phyloP scores from a whole-genome alignment of 352 stramenopile genomes.

The Phytophthora hibernalis region DNA sequence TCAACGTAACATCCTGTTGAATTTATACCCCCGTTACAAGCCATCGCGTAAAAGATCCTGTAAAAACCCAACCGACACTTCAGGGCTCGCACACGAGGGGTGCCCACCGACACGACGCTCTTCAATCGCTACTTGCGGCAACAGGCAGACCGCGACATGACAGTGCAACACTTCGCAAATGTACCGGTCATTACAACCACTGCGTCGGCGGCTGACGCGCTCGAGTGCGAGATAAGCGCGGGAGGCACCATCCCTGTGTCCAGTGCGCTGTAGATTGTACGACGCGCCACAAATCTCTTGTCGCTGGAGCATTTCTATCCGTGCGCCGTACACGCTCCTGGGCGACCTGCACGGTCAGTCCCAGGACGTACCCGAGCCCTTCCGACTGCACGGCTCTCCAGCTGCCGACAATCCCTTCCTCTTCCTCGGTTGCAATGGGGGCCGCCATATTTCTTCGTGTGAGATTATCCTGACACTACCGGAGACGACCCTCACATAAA shows the following conservation, averaged over 20 bases:
- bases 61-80: too few species aligned
- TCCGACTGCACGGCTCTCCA: constrained; percentile 58
- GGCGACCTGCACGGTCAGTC: constrained; percentile 99
- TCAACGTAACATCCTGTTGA: too few species aligned
- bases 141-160: constrained; percentile 68
- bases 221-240: constrained; percentile 40
- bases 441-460: constrained; percentile 96
- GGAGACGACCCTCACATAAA: too few species aligned
- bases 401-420: constrained; percentile 95
- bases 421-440: constrained; percentile 94
- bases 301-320: constrained; percentile 53
- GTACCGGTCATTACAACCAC: constrained; percentile 53
- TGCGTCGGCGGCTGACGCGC: constrained; percentile 16
- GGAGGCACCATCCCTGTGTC: constrained; percentile 55
- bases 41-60: too few species aligned
- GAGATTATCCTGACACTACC: constrained; percentile 98
- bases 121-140: constrained; percentile 69
- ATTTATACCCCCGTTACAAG: too few species aligned
- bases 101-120: constrained; percentile 77
- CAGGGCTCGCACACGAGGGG: constrained; percentile 68
- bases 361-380: constrained; percentile 95
- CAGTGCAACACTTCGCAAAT: constrained; percentile 65
- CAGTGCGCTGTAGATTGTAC: constrained; percentile 63
- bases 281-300: constrained; percentile 66
- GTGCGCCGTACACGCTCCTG: constrained; percentile 59